Base-by-base conservation (phyloP, 352 stramenopile species). In the Blastocystis sp. region DNA sequence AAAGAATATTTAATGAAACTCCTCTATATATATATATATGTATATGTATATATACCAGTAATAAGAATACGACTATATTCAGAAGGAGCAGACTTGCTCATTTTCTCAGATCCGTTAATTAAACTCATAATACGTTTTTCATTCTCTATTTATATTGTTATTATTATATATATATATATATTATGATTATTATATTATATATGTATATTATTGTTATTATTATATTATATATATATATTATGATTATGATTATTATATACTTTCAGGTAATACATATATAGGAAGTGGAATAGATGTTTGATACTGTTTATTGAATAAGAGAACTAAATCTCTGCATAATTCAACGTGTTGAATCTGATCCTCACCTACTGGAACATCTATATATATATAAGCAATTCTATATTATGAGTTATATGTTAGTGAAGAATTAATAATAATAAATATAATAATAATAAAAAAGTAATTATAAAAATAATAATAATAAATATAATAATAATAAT, bases 291-390 rank as follows among this genome's bases (percentile, higher is more conserved):
- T 70, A 18, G 73, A 71, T 55, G 83, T 86, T 67, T 76, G 82
- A 69, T 93, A 98, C 32, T 88, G 73, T 56, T 92, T 79, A 69
- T 97, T 95, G 68, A 96, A 96, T 2, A 84, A 79, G 16, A 80
- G 69, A 4, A 85, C 83, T 55, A 95, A 91, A 76, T 94, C 88
- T 5, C 88, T 77, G 21, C 86, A 84, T n/a, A 99, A 77, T 71
- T 99, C 91, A 58, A 99, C 73, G 68, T 99, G 90, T 73, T 99
- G 91, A 65, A 85, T 72, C 68, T 94, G 84, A 69, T 94, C 91
- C 59, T 97, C 88, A 10, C 91, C 91, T 21, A 98, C 90, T 0
- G 91, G 90, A 10, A 97, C 85, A 66, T 93, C 84, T 52, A 23
- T 7, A 39, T n/a, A n/a, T n/a, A n/a, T n/a, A n/a, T n/a, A n/a